Base-by-base conservation (phyloP, 768 basidiomycete genomes). In the Punctularia strigosozonata region DNA sequence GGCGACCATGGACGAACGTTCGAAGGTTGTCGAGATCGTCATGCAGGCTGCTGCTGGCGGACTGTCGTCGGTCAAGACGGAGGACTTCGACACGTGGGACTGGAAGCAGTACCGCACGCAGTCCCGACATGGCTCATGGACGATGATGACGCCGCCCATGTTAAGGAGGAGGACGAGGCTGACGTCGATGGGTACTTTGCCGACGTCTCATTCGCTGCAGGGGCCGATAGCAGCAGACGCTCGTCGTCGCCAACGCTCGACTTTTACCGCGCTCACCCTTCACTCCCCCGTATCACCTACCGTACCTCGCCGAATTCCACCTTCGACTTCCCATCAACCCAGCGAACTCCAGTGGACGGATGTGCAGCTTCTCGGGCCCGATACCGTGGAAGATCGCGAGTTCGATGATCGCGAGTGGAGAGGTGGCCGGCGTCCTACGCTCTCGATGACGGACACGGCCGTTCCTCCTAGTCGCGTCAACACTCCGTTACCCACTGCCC, bases 1-100 rank as follows among this genome's bases (percentile, higher is more conserved):
- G 80, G 81, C 83, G 37, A 68, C 71, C 46, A 64, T 75, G 42
- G 76, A 79, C 48, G 37, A 61, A 3, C 68, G 64, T 19, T 50
- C 64, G 19, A 64, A 63, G 39, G 63, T 70, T 17, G 61, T 66
- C n/a, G 58, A 66, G 38, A 56, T 70, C 5, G 49, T 64, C 24
- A 55, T 60, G 6, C 59, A 62, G 43, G 65, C 63, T 5, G 59
- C 61, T 4, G 57, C 58, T 3, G 30, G 8, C 7, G 18, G 8
- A 14, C 14, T 40, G 55, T 35, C 30, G 8, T 48, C 52, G 36
- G 51, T 72, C 42, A 69, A 76, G 46, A 47, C 62, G 6, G 71
- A 75, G 45, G 52, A 65, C 10, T 40, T 60, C 22, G 69, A 66
- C 38, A 32, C 21, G 14, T 71, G 70, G 71, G 62, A 56, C 43